Conservation (phyloP, 176 grass and related monocot genomes). For the Zizania latifolia region DNA sequence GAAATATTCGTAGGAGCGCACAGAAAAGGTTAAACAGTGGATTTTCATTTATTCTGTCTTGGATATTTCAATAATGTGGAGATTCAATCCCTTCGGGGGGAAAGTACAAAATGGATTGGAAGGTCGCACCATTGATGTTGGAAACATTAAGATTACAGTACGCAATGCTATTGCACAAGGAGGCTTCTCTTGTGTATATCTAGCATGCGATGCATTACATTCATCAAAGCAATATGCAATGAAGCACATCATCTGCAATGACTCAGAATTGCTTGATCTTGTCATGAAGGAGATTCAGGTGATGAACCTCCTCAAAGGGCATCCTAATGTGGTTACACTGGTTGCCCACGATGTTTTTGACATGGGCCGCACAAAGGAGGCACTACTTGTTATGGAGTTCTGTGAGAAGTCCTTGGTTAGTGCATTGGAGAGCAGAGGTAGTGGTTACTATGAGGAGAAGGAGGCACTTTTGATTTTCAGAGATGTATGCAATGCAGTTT, state of each 20-base stretch:
- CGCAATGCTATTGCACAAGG: conserved; percentile 72
- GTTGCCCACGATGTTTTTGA: conserved; percentile 66
- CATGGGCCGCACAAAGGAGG: conserved; percentile 73
- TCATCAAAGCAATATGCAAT: conserved; percentile 61
- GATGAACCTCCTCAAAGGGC: conserved; percentile 65
- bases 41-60: conserved; percentile 22
- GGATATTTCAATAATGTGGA: conserved; percentile 71
- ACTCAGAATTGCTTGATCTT: conserved; percentile 57
- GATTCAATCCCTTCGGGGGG: conserved; percentile 60
- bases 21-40: not conserved
- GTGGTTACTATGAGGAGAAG: conserved; percentile 68
- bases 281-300: conserved; percentile 75
- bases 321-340: conserved; percentile 68
- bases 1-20: conserved; percentile 6
- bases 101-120: conserved; percentile 62
- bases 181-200: conserved; percentile 80
- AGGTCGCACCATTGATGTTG: conserved; percentile 63
- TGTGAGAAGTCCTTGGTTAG: conserved; percentile 69
- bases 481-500: conserved; percentile 80
- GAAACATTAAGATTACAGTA: conserved; percentile 55
- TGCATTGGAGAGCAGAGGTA: conserved; percentile 61
- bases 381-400: conserved; percentile 70
- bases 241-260: conserved; percentile 85
- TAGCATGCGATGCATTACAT: conserved; percentile 42
- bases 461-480: conserved; percentile 67